Evolutionary conservation across 176 grass and related monocot genomes (phyloP), one percentile per base, ranked within the genome.

Genomic region (Triticum urartu): DNA sequence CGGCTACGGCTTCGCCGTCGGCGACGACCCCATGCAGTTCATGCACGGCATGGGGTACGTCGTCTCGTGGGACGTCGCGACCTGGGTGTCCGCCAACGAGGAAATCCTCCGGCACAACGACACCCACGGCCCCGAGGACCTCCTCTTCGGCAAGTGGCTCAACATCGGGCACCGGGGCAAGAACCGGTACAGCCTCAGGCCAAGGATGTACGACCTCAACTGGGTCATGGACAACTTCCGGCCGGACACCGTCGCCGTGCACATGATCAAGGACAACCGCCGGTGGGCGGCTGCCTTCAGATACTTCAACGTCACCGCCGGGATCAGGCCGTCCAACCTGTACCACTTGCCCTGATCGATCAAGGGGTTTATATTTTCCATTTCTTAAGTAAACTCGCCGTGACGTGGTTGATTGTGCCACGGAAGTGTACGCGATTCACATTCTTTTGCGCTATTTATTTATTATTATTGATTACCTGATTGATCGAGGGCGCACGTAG

Each of bases 1-100:
- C 62, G 89, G 89, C 38, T 42, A 91, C 72, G 91, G 94, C 35
- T 83, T 90, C 80, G 65, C 73, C 45, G 83, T 94, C 25, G 89
- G 89, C 13, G 86, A 89, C 83, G 90, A 92, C 79, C 86, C 91
- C 14, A 83, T 79, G 79, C 75, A 48, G 30, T 94, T 91, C 94
- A 97, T 97, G 94, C 92, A 93, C 58, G 94, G 91, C n/a, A 96
- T 96, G 94, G 94, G 94, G 24, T 97, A 97, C 87, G 38, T 91
- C 52, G 72, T 95, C 5, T 95, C 93, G 1, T 93, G 91, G 93
- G 93, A 95, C 86, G 48, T 95, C 30, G 91, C 91, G 0, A 5
- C 0, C 22, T 95, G 93, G 91, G 87, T 95, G 26, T 85, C 91
- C 12, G 15, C 20, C 62, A 87, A 91, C 82, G 68, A 82, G 64